These are phyloP conservation scores for Aspergillus intermedius DNA, from an alignment of 2,329 filamentous ascomycete species.

Conservation along the genomic window DNA sequence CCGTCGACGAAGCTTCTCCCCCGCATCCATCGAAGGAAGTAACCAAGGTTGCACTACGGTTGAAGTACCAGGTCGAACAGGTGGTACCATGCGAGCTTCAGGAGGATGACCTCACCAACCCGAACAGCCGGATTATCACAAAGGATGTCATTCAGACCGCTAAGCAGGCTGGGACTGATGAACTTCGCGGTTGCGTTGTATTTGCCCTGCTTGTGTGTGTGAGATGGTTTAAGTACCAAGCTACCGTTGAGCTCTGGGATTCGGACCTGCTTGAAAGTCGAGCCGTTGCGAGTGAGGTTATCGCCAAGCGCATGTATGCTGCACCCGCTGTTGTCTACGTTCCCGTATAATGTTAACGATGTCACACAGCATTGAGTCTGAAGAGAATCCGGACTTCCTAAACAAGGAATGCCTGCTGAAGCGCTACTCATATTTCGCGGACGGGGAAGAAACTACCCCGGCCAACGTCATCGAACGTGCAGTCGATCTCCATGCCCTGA, in stretches of 20 bases:
- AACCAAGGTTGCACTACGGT: conserved; percentile 78
- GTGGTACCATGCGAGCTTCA: conserved; percentile 87
- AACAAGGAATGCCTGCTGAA: conserved; percentile 77
- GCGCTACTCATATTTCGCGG: conserved; percentile 73
- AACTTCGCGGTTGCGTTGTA: conserved; percentile 73
- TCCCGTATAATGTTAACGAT: conserved; percentile 1
- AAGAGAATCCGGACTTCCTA: conserved; percentile 72
- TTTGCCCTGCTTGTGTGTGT: conserved; percentile 71
- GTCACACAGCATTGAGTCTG: conserved; percentile 66
- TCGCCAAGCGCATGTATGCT: conserved; percentile 65
- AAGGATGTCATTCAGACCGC: conserved; percentile 71
- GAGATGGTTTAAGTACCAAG: conserved; percentile 74
- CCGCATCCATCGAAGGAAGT: conserved; percentile 72
- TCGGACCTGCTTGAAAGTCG: conserved; percentile 73
- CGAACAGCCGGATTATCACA: conserved; percentile 83
- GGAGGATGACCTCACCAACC: conserved; percentile 63
- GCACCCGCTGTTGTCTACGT: not conserved
- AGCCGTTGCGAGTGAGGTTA: conserved; percentile 78
- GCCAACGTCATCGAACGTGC: conserved; percentile 89
- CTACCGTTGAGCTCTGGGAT: conserved; percentile 81
- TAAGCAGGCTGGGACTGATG: conserved; percentile 68
- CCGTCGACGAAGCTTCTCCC: conserved; percentile 43
- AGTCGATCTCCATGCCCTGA: conserved; percentile 83
- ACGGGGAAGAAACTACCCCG: conserved; percentile 64
- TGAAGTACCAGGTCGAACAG: conserved; percentile 86